Evolutionary conservation across 768 basidiomycete species (phyloP).

Genomic region (Fistulinella prunicolor): DNA sequence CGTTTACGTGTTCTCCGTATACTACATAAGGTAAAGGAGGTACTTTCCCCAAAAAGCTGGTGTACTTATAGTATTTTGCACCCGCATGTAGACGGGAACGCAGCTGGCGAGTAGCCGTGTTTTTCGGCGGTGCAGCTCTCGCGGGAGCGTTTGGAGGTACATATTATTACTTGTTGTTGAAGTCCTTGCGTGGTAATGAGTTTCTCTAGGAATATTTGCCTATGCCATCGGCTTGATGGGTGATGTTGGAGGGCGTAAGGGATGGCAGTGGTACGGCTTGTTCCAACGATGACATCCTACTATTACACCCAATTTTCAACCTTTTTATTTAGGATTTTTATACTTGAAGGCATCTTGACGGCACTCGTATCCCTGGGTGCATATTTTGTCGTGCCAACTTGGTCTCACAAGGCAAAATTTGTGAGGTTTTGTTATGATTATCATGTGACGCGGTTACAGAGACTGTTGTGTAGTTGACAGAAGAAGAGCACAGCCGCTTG

Average conservation of each 20-base stretch:
- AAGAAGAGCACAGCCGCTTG: constrained; percentile 48
- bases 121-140: constrained; percentile 59
- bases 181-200: neutral
- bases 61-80: neutral
- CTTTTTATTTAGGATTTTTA: constrained; percentile 47
- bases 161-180: constrained; percentile 1
- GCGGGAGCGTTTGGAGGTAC: constrained; percentile 67
- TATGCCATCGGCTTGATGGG: constrained; percentile 60
- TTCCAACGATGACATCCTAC: too few relatives aligned
- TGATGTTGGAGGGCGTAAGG: constrained; percentile 54
- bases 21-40: constrained; percentile 44
- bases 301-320: neutral
- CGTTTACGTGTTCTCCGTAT: constrained; percentile 57
- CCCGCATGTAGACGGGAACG: constrained; percentile 46
- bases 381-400: constrained; percentile 56
- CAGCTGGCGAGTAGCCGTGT: constrained; percentile 58
- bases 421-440: constrained; percentile 31
- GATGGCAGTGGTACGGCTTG: constrained; percentile 53
- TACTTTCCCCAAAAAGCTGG: neutral
- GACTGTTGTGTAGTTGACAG: constrained; percentile 41
- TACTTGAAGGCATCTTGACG: constrained; percentile 54
- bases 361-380: constrained; percentile 43
- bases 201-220: constrained; percentile 48
- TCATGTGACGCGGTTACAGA: too few relatives aligned
- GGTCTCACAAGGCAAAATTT: constrained; percentile 56